phyloP scores from a whole-genome alignment of 495 filamentous ascomycete genomes.

The Talaromyces adpressus region DNA sequence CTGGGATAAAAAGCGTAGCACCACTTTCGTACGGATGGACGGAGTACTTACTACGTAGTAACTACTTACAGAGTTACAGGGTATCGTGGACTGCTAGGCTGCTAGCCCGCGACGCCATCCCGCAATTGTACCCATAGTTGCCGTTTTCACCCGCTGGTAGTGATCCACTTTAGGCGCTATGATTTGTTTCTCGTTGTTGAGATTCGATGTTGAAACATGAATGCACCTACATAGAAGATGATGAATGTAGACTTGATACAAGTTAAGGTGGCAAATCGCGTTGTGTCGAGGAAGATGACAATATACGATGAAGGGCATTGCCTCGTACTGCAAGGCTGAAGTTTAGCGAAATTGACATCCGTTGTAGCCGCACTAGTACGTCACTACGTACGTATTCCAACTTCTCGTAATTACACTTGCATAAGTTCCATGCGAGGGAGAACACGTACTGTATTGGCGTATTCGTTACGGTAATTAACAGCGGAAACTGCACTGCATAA shows the following conservation, averaged over 20 bases:
- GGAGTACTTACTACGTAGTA: background rate
- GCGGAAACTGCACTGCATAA: background rate
- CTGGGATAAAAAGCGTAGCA: background rate
- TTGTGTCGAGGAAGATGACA: background rate
- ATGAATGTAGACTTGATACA: background rate
- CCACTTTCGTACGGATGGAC: background rate
- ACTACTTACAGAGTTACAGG: too few relatives aligned
- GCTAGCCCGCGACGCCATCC: conserved; percentile 6
- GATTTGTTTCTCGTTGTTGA: background rate
- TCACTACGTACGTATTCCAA: background rate
- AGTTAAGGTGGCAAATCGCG: background rate
- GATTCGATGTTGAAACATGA: background rate
- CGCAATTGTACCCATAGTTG: background rate
- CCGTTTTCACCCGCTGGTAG: conserved; percentile 3
- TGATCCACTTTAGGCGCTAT: background rate
- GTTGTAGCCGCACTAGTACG: background rate
- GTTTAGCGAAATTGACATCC: background rate
- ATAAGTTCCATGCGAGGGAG: too few relatives aligned
- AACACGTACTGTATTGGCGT: background rate
- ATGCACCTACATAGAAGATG: background rate
- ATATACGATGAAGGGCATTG: background rate
- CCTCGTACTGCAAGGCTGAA: background rate
- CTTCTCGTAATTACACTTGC: background rate
- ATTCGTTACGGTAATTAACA: background rate
- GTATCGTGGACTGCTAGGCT: background rate